Base-by-base conservation (phyloP, 2,329 filamentous ascomycete genomes). In the Scedosporium dehoogii region DNA sequence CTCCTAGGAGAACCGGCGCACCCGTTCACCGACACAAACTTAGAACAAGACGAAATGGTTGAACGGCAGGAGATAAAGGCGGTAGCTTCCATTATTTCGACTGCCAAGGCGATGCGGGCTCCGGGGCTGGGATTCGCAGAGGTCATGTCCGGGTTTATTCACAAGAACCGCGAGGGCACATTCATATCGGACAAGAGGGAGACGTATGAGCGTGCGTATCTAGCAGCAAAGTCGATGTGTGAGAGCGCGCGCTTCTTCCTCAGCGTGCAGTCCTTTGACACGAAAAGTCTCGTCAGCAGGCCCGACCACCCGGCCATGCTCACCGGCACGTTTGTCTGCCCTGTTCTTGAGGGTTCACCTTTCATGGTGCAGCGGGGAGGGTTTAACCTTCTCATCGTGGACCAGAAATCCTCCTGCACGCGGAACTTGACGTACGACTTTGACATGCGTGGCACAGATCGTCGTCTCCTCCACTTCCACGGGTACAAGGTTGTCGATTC, bases 401-500 rank as follows among this genome's bases (percentile, higher is more conserved):
- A 85, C 67, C 71, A 76, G 42, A 76, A 79, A 63, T 77, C 80
- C 0, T 79, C 85, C 0, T 83, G 84, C 18, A 85, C 82, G 4
- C 77, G 77, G 29, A 86, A 84, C 65, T 71, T 88, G 33, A 80
- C 79, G 0, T 88, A 88, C 68, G 79, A 85, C 67, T 84, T 87
- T 64, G 81, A 83, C 66, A 81, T 88, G 78, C 75, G 75, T 27
- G 81, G 82, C 4, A 75, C 79, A 3, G 73, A 82, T 64, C 82
- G 81, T 14, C 73, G 76, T 55, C 74, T 73, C 58, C 78, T 85
- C 56, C 80, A 82, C 63, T 84, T 89, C 68, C 78, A 85, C 64
- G 85, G 85, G 0, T 84, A 81, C 72, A 88, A 88, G 70, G 76
- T 83, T 1, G 78, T 88, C 51, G 81, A 87, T 70, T 80, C 85